Conservation (phyloP, 2,329 filamentous ascomycete species). For the Aspergillus flavus region DNA sequence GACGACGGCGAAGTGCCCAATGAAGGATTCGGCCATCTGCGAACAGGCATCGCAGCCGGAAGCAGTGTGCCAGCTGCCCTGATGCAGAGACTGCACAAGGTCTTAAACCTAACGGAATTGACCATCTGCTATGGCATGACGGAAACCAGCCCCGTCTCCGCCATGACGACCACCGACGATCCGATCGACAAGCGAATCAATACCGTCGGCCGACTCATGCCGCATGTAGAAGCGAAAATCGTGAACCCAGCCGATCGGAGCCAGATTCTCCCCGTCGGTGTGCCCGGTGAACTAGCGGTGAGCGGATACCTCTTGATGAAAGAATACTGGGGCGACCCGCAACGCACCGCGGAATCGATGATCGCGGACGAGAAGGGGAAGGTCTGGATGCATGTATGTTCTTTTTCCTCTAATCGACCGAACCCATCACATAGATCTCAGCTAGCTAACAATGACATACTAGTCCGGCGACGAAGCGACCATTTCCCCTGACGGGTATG, state of each 20-base stretch:
- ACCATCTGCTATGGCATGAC: constrained; percentile 98
- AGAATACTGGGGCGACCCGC: constrained; percentile 80
- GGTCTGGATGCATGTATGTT: constrained; percentile 74
- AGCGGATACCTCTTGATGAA: constrained; percentile 88
- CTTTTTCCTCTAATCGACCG: background rate
- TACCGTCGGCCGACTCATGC: constrained; percentile 78
- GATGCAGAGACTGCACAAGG: constrained; percentile 66
- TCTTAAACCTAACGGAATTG: constrained; percentile 75
- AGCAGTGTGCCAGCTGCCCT: constrained; percentile 80
- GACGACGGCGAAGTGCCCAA: constrained; percentile 51
- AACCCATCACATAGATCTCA: background rate
- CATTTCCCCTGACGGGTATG: constrained; percentile 81
- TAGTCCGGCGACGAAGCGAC: constrained; percentile 86
- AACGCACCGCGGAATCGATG: constrained; percentile 69
- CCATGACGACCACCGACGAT: constrained; percentile 81
- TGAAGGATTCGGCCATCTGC: constrained; percentile 65
- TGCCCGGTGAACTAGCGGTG: constrained; percentile 79
- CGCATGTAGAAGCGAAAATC: constrained; percentile 79
- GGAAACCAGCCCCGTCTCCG: constrained; percentile 71
- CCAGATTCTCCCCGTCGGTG: constrained; percentile 62
- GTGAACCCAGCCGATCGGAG: constrained; percentile 68
- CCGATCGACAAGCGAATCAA: constrained; percentile 71
- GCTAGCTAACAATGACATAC: background rate
- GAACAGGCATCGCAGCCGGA: constrained; percentile 91
- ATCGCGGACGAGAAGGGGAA: constrained; percentile 58